Conservation (phyloP, 148 eudicot species). For the Camellia granthamiana region DNA sequence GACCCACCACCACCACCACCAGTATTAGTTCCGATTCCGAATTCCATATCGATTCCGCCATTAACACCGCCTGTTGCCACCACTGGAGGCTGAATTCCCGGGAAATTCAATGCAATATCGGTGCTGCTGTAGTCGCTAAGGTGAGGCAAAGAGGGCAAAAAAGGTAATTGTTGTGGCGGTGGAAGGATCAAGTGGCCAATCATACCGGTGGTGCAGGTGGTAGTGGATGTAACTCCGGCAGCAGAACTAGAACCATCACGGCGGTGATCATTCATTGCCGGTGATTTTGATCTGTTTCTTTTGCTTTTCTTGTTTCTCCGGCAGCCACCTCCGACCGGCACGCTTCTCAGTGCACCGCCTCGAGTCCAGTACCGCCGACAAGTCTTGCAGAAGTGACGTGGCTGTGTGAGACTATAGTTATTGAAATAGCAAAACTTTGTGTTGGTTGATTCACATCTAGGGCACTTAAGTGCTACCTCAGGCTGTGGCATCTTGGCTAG, state of each 20-base stretch:
- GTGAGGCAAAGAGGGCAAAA: not conserved
- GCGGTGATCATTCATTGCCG: not conserved
- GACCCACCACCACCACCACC: constrained; percentile 7
- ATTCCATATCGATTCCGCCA: not conserved
- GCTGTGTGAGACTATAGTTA: constrained; percentile 29
- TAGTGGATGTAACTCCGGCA: not conserved
- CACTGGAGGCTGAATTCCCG: not conserved
- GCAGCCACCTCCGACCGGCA: constrained; percentile 27
- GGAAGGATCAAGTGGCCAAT: not conserved
- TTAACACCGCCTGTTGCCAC: not conserved
- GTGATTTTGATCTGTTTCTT: not conserved
- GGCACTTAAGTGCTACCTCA: constrained; percentile 22
- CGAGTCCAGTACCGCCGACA: constrained; percentile 32
- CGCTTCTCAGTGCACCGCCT: constrained; percentile 24
- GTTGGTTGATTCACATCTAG: constrained; percentile 24
- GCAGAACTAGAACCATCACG: not conserved
- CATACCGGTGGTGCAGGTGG: not conserved
- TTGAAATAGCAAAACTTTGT: constrained; percentile 31
- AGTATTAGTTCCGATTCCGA: not conserved
- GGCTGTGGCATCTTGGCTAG: constrained; percentile 10
- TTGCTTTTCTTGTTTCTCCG: constrained; percentile 25
- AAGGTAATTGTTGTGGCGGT: constrained; percentile 9
- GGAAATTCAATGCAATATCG: constrained; percentile 1
- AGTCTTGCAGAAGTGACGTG: constrained; percentile 31
- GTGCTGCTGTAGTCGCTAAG: not conserved